Evolutionary conservation across 139 green algal genomes (phyloP), one percentile per base, ranked within the genome.

Genomic region (Closterium sp.): DNA sequence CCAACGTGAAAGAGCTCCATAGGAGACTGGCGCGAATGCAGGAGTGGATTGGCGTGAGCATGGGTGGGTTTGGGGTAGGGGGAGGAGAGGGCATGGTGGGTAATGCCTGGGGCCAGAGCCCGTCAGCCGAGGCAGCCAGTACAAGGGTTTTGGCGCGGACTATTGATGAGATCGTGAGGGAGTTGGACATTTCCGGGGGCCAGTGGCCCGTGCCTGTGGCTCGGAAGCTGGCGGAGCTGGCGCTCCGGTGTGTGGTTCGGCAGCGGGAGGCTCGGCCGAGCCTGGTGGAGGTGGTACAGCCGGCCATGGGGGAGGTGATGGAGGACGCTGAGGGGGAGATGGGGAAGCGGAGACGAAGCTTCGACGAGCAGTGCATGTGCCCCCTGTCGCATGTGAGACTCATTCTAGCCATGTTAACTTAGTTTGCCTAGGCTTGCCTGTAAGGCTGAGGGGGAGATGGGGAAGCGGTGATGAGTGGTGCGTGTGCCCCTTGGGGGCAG

Each of bases 101-200:
- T 28, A 19, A 19, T 76, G 55, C n/a, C n/a, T n/a, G n/a, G n/a
- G n/a, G n/a, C n/a, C n/a, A 31, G 30, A 30, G 32, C 30, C 55
- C 23, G 8, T 4, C 66, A 12, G n/a, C 83, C 4, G 86, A 89
- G 32, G 21, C 16, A 9, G 55, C n/a, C 10, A 55, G 86, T 31
- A 43, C 86, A 19, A 84, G 35, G 30, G 55, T 89, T 3, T 3
- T 76, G 55, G 55, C 55, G 23, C 12, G 86, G 86, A 89, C 38
- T 38, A 89, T 91, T 19, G 88, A 91, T 9, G 88, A 43, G 25
- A 38, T 91, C 3, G 34, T 88, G 88, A 84, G 66, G 88, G 33
- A 91, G 7, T 23, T 91, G 12, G 88, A 91, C 25, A 19, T 1
- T 76, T 76, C 55, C 16, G 55, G 55, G 55, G 55, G 55, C 1